Base-by-base conservation (phyloP, 78 protist genomes). In the Pelomyxa schiedti region DNA sequence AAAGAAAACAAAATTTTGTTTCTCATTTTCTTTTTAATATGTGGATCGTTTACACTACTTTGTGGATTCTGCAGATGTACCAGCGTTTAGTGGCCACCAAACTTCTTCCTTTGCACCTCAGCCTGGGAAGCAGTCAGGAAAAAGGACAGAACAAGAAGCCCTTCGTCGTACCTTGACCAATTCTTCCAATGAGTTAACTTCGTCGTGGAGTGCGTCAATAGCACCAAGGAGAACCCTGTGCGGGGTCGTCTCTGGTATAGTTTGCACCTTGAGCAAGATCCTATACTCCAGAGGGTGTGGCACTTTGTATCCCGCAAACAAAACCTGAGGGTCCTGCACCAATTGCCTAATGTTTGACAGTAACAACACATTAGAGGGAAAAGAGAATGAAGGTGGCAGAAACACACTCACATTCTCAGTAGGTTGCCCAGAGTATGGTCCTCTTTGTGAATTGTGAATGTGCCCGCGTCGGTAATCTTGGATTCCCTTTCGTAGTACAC, bases 341-440 rank as follows among this genome's bases (percentile, higher is more conserved):
- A 79, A 65, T 37, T 80, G 67, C 84, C 83, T 79, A 39, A 2
- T n/a, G 28, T 0, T 9, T 38, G 0, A 4, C 26, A 42, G 53
- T 16, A 1, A 3, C 24, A 35, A 63, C 3, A 63, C 1, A 4
- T 24, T 16, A 47, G 58, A 16, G 58, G 58, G 16, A 16, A 47
- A 16, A 16, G 58, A 63, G 4, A 63, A 63, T 63, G 22, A 30
- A 63, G 24, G 73, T 2, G 16, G 2, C 73, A 42, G 4, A 35
- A 4, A 39, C 39, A 69, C 4, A n/a, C 83, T 6, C 52, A 79
- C 84, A 80, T 80, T 32, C 75, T 69, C 2, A 80, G 8, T 2
- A 80, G 24, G 69, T 80, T 80, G 26, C 85, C 85, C 37, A 80
- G 78, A 5, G 85, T 80, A 69, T 80, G 85, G 6, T 80, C 85